A percentile compares a stretch with the other conserved stretches of the same genome.
These are phyloP conservation scores for Mycena chlorophos DNA, from an alignment of 768 basidiomycete genomes.

Conservation along the genomic window DNA sequence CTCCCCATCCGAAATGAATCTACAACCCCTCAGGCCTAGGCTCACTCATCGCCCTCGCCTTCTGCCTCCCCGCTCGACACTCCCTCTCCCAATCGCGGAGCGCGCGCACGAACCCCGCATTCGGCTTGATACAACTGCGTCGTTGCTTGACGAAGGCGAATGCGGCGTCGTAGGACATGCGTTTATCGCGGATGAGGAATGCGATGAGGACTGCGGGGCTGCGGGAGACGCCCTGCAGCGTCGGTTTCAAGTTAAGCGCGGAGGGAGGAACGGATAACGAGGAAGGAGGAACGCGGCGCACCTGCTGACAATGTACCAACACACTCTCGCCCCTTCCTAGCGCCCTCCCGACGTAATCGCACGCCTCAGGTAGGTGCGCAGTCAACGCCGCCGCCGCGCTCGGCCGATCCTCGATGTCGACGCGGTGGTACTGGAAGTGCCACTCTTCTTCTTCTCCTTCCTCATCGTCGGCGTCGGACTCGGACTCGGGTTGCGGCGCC, in stretches of 20 bases:
- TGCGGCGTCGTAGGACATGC: conserved; percentile 53
- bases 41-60: too few relatives aligned
- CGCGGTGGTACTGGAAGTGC: conserved; percentile 36
- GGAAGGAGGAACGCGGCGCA: conserved; percentile 22
- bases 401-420: conserved; percentile 50
- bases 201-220: conserved; percentile 57
- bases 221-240: conserved; percentile 56
- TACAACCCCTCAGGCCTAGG: too few relatives aligned
- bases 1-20: too few relatives aligned
- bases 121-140: conserved; percentile 51
- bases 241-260: not conserved
- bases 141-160: conserved; percentile 44
- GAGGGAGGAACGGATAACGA: not conserved
- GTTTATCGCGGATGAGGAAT: conserved; percentile 52
- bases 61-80: too few relatives aligned
- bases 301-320: conserved; percentile 59
- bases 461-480: not conserved
- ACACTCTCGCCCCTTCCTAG: conserved; percentile 45
- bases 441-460: not conserved
- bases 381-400: conserved; percentile 45
- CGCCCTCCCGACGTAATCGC: conserved; percentile 46
- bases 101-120: conserved; percentile 46
- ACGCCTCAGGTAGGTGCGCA: conserved; percentile 49
- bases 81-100: conserved; percentile 41
- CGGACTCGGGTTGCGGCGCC: conserved; percentile 47